Percentiles rank a stretch among this genome's conserved stretches.
Conservation (phyloP, 164 flowering plant species). For the Vitis cinerea region DNA sequence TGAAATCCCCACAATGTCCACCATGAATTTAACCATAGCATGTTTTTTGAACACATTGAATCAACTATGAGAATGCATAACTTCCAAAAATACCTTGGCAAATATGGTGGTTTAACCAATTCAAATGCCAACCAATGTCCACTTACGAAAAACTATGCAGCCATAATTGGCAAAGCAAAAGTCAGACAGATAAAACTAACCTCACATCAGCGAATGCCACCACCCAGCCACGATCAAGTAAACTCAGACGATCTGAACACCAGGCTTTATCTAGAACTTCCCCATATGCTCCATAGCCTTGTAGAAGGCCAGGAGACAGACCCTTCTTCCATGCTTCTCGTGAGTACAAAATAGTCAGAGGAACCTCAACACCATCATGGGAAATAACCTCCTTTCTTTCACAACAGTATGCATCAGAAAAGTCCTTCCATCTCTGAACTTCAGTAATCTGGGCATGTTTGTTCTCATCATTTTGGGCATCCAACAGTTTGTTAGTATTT, state of each 20-base stretch:
- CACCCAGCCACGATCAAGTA: constrained; percentile 95
- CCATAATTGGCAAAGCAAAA: not conserved
- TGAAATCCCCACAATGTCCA: too few species aligned
- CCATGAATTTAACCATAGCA: not conserved
- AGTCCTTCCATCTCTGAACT: constrained; percentile 44
- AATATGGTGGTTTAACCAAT: too few species aligned
- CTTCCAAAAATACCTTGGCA: too few species aligned
- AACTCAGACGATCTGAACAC: constrained; percentile 72
- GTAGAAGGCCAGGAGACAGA: constrained; percentile 75
- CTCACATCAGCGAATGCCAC: constrained; percentile 98
- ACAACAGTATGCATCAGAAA: constrained; percentile 55
- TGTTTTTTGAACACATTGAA: not conserved
- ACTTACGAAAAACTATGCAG: not conserved
- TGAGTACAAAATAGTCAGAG: constrained; percentile 79
- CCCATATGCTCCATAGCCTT: constrained; percentile 95
- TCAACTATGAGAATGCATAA: not conserved
- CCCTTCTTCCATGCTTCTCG: constrained; percentile 43
- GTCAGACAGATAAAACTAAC: constrained; percentile 27
- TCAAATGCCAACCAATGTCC: too few species aligned
- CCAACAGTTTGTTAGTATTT: constrained; percentile 10
- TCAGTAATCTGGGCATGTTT: constrained; percentile 18
- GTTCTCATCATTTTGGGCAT: constrained; percentile 13
- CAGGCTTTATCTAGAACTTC: constrained; percentile 86
- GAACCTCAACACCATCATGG: constrained; percentile 70
- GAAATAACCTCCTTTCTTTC: constrained; percentile 72